Percentiles rank a stretch among this genome's conserved stretches.
phyloP scores from a whole-genome alignment of 495 filamentous ascomycete genomes.

The Glonium stellatum region DNA sequence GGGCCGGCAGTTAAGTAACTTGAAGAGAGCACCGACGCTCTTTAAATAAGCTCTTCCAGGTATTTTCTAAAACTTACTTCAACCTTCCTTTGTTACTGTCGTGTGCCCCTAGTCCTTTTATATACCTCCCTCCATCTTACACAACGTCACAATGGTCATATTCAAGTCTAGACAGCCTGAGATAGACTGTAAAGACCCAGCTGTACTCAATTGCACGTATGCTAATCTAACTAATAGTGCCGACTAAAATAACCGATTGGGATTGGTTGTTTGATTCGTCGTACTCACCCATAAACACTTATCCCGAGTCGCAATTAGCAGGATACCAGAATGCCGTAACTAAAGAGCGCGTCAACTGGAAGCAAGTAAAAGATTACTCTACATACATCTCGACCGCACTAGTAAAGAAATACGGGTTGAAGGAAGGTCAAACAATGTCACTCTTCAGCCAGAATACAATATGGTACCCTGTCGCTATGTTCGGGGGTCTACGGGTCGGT shows the following conservation, averaged over 20 bases:
- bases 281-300: constrained; percentile 40
- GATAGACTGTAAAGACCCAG: constrained; percentile 31
- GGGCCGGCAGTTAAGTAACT: neutral
- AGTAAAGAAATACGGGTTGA: constrained; percentile 45
- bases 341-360: constrained; percentile 48
- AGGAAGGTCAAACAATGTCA: constrained; percentile 44
- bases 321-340: constrained; percentile 52
- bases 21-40: no score
- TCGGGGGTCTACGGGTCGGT: constrained; percentile 44
- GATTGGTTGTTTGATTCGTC: constrained; percentile 53
- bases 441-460: constrained; percentile 54
- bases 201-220: neutral
- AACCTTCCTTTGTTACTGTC: neutral
- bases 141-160: constrained; percentile 17
- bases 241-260: constrained; percentile 49
- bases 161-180: constrained; percentile 40
- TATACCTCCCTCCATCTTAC: neutral
- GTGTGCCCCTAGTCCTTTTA: neutral
- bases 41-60: neutral
- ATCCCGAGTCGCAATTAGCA: constrained; percentile 35
- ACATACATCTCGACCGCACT: constrained; percentile 52
- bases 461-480: constrained; percentile 56
- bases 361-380: constrained; percentile 44
- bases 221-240: constrained; percentile 36
- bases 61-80: neutral